Base-by-base conservation (phyloP, 257 asterid species). In the Phtheirospermum japonicum region DNA sequence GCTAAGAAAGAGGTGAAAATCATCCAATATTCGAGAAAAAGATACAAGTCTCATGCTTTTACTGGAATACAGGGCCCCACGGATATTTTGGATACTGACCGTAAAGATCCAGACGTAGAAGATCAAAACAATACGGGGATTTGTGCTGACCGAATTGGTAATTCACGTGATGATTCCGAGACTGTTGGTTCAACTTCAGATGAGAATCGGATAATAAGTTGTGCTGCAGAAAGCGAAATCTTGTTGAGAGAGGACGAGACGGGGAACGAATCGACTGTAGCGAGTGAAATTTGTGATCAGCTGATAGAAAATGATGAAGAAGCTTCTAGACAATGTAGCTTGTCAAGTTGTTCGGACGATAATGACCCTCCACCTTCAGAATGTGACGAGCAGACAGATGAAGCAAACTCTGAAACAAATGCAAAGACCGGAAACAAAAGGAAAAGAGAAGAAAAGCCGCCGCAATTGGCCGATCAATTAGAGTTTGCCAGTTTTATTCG, bases 1-100 rank as follows among this genome's bases (percentile, higher is more conserved):
- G 60, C 69, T 42, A 58, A 76, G 45, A 71, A 82, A 50, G 82
- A 71, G 2, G 62, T 61, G 42, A 69, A 78, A 66, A 64, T 82
- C 65, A 79, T 86, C 71, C 95, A 86, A 46, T 92, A 89, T 78
- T 75, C 91, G 40, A 80, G 97, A 64, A 87, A 80, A 76, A 83
- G 77, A 65, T 76, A 56, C 75, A 88, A 80, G 87, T 67, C 77
- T 34, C 56, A 45, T 20, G 30, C 60, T 66, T 70, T 68, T 69
- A 63, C 73, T 9, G 74, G 37, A 71, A 66, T 26, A 57, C 65
- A 40, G 46, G 75, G 63, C 39, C 66, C 69, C 33, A 57, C 42
- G 36, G 80, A 73, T 19, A 59, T 57, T 68, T 49, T 65, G 13
- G 74, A 31, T 50, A 58, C 71, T 61, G 60, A 53, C 13, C 46